phyloP scores from a whole-genome alignment of 2,329 filamentous ascomycete genomes.

The Arthrobotrys megalospora region DNA sequence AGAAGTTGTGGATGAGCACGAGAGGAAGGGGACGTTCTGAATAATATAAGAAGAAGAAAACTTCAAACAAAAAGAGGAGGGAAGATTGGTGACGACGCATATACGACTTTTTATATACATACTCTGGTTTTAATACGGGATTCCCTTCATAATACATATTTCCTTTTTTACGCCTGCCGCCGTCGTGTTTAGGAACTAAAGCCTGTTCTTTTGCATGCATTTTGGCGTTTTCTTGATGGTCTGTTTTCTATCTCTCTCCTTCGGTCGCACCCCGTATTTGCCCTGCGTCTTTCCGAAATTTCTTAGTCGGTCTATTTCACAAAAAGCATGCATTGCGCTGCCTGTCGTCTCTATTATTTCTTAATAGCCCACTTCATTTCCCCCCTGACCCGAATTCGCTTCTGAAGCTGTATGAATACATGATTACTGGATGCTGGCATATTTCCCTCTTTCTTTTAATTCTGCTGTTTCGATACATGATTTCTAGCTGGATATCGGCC shows the following conservation, averaged over 20 bases:
- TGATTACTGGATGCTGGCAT: slow-evolving; percentile 51
- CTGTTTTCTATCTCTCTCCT: neutral
- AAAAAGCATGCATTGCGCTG: slow-evolving; percentile 41
- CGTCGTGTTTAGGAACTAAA: neutral
- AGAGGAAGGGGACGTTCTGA: slow-evolving; percentile 27
- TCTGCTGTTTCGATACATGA: slow-evolving; percentile 8
- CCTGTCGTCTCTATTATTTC: slow-evolving; percentile 10
- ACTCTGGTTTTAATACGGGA: slow-evolving; percentile 10
- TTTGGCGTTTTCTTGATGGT: slow-evolving; percentile 41
- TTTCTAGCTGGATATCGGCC: slow-evolving; percentile 4
- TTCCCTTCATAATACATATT: slow-evolving; percentile 10
- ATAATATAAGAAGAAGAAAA: neutral
- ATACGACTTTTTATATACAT: slow-evolving; percentile 22
- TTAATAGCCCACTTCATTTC: neutral
- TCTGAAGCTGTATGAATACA: slow-evolving; percentile 57
- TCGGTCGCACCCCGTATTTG: slow-evolving; percentile 12
- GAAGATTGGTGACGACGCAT: neutral
- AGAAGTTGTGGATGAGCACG: slow-evolving; percentile 50
- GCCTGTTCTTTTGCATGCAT: slow-evolving; percentile 24
- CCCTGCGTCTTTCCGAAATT: slow-evolving; percentile 4
- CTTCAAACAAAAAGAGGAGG: neutral
- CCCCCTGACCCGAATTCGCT: neutral
- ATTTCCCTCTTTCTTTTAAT: slow-evolving; percentile 22
- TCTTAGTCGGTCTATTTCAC: slow-evolving; percentile 1
- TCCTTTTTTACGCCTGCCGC: slow-evolving; percentile 7